Base-by-base conservation (phyloP, 208 protist genomes). In the Acanthamoeba castellanii region DNA sequence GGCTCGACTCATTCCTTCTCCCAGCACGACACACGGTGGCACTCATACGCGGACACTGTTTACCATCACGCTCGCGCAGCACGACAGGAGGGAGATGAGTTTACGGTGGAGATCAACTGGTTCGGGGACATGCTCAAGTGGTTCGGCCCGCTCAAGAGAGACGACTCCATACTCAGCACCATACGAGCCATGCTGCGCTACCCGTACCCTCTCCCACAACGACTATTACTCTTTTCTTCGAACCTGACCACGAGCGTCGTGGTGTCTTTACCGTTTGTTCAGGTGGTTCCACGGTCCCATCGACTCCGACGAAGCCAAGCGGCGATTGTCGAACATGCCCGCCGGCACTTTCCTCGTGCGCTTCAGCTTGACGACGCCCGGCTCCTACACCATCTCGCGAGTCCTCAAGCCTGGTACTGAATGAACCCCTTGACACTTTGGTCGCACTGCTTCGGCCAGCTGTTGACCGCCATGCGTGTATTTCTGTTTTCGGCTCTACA, bases 71-170 rank as follows among this genome's bases (percentile, higher is more conserved):
- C 13, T 55, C 14, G 50, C 50, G 50, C 50, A 34, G 85, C 61
- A 7, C 52, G 61, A 42, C 61, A 64, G 37, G 85, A 91, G 61
- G 85, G 85, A 7, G 52, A 74, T 32, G 85, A 93, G 47, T 37
- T 76, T 64, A 45, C 66, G n/a, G 89, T 93, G 42, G 68, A 81
- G n/a, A 81, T 93, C 42, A 64, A 74, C 37, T 82, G 89, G 89
- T 93, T 93, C 45, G 89, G 89, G 42, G 68, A 93, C 42, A 82
- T 93, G 59, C 68, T 93, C 64, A 81, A 93, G 89, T 93, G 89
- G 89, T 93, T 93, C 68, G 89, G 89, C 4, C 89, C 89, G 25
- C 68, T 93, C 64, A 55, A 57, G 47, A 8, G 50, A 13, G 70
- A 82, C 50, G 47, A 93, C 47, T 93, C 68, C 57, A 93, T 93